phyloP scores from a whole-genome alignment of 148 eudicot genomes.

The Vaccinium macrocarpon region DNA sequence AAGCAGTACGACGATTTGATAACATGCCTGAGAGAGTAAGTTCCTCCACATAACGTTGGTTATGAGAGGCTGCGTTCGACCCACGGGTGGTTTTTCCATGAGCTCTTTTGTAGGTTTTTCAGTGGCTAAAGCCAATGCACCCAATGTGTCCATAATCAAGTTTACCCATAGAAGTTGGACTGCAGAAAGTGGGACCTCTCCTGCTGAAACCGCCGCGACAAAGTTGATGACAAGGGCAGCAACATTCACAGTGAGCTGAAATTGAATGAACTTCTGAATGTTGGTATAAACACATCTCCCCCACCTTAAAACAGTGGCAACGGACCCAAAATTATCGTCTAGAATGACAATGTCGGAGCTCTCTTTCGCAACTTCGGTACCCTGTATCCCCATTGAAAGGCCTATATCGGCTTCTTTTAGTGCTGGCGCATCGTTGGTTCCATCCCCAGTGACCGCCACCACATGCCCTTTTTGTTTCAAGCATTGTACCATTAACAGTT shows the following conservation, averaged over 20 bases:
- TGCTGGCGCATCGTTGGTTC: conserved; percentile 15
- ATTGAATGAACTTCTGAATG: conserved; percentile 21
- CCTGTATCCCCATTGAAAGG: conserved; percentile 12
- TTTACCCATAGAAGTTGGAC: conserved; percentile 24
- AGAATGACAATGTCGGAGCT: conserved; percentile 14
- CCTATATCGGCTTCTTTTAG: conserved; percentile 19
- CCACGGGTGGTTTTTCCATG: conserved; percentile 19
- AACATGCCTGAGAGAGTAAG: conserved; percentile 14
- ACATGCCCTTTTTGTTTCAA: conserved; percentile 17
- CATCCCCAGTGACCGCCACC: conserved; percentile 24
- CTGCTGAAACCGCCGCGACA: conserved; percentile 14
- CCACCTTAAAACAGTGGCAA: conserved; percentile 14
- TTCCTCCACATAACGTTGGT: conserved; percentile 29
- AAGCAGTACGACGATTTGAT: conserved; percentile 17
- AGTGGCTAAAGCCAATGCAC: conserved; percentile 22
- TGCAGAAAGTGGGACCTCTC: conserved; percentile 17
- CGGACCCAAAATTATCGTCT: conserved; percentile 5
- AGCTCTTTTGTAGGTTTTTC: conserved; percentile 22
- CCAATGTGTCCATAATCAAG: conserved; percentile 24
- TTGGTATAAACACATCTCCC: conserved; percentile 15
- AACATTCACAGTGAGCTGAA: conserved; percentile 16
- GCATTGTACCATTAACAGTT: conserved; percentile 17
- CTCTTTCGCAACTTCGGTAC: conserved; percentile 11
- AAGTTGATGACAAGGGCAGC: conserved; percentile 15
- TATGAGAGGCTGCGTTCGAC: conserved; percentile 13